A percentile compares a stretch with the other conserved stretches of the same genome.
Conservation (phyloP, 345 rosid species). For the Populus simonii region DNA sequence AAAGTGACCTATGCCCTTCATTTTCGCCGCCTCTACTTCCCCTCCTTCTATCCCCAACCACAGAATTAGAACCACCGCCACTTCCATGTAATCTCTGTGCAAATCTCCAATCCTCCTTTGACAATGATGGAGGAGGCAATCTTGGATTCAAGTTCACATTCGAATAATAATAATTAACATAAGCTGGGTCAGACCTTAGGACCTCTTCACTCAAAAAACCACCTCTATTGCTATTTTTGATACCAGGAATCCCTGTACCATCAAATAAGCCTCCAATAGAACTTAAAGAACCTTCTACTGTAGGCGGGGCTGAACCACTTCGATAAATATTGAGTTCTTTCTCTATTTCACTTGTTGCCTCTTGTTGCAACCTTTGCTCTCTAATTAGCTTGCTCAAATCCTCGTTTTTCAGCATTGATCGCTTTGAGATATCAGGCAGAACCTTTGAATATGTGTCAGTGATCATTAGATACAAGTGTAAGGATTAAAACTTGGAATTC, state of each 20-base stretch:
- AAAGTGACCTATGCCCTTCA: constrained; percentile 44
- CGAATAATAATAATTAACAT: constrained; percentile 68
- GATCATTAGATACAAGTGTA: constrained; percentile 17
- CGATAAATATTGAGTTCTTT: constrained; percentile 61
- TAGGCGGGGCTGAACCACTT: constrained; percentile 96
- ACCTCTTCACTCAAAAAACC: constrained; percentile 61
- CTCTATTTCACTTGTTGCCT: constrained; percentile 53
- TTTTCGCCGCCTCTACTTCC: constrained; percentile 35
- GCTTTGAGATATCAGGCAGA: constrained; percentile 49
- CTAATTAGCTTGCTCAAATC: constrained; percentile 49
- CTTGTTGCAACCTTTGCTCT: constrained; percentile 43
- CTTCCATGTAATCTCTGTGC: constrained; percentile 56
- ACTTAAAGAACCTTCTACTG: constrained; percentile 74
- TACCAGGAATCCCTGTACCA: constrained; percentile 28
- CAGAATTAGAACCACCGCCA: constrained; percentile 31
- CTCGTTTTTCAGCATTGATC: constrained; percentile 52
- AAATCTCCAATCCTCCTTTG: constrained; percentile 81
- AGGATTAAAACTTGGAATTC: constrained; percentile 8
- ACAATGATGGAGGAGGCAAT: constrained; percentile 79
- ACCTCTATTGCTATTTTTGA: constrained; percentile 31
- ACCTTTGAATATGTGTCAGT: constrained; percentile 40
- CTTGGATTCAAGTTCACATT: constrained; percentile 82
- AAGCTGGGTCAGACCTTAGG: constrained; percentile 77
- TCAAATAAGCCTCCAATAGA: constrained; percentile 67
- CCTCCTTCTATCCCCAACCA: constrained; percentile 61